Evolutionary conservation across 2,329 filamentous ascomycete genomes (phyloP).

Genomic region (Apiospora phragmitis): DNA sequence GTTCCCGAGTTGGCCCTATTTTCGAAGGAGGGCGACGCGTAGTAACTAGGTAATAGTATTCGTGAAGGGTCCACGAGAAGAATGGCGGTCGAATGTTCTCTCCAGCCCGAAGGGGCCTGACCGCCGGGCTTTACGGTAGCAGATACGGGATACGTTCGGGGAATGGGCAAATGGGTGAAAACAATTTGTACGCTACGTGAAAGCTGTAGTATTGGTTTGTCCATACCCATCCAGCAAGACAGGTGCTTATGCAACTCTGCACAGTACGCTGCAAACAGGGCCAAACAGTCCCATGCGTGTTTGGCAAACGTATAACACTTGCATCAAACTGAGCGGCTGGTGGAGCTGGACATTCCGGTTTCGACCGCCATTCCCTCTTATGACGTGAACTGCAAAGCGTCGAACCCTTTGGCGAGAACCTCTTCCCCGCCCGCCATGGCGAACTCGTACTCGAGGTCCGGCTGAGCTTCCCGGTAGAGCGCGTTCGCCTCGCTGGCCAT

Average conservation of each 20-base stretch:
- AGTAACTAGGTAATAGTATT: neutral
- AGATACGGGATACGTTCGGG: conserved; percentile 5
- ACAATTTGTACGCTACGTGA: neutral
- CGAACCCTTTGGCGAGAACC: conserved; percentile 31
- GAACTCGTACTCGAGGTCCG: conserved; percentile 34
- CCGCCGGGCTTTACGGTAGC: neutral
- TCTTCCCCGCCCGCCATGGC: conserved; percentile 33
- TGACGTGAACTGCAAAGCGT: conserved; percentile 20
- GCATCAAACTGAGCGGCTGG: neutral
- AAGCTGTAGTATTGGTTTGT: neutral
- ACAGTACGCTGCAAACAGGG: neutral
- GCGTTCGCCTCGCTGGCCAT: conserved; percentile 34
- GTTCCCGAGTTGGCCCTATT: conserved; percentile 2
- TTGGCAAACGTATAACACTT: neutral
- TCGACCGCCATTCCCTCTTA: neutral
- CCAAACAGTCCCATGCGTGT: neutral
- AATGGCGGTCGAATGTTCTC: conserved; percentile 4
- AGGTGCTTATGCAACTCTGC: neutral
- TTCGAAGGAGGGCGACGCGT: neutral
- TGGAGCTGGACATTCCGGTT: neutral
- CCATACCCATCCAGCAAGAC: neutral
- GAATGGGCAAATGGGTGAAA: neutral
- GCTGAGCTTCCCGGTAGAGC: conserved; percentile 35
- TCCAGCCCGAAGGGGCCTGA: neutral
- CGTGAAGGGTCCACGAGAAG: neutral